Conservation (phyloP, 148 eudicot genomes). For the Dysphania ambrosioides region DNA sequence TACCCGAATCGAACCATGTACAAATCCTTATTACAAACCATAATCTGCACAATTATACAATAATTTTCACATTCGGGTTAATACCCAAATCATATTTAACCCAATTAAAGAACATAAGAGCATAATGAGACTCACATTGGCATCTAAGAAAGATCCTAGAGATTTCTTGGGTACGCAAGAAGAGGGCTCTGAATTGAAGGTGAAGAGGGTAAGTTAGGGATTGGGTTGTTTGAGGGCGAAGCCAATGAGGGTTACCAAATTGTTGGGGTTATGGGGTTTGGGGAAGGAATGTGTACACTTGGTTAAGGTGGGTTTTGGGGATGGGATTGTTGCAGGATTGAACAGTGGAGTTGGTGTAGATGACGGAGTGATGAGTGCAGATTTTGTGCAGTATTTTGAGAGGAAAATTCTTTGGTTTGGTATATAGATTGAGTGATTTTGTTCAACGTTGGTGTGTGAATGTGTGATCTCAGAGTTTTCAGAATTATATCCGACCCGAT, state of each 20-base stretch:
- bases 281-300: constrained; percentile 64
- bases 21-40: constrained; percentile 58
- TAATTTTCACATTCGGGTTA: constrained; percentile 41
- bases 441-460: no score
- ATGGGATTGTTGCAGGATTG: constrained; percentile 16
- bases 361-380: constrained; percentile 17
- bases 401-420: not conserved
- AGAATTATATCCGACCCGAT: no score
- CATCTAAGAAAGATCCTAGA: constrained; percentile 78
- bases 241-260: constrained; percentile 54
- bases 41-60: constrained; percentile 59
- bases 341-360: constrained; percentile 42
- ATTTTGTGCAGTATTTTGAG: constrained; percentile 3
- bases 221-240: constrained; percentile 40
- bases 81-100: constrained; percentile 58
- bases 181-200: constrained; percentile 41
- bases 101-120: constrained; percentile 76
- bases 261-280: constrained; percentile 61
- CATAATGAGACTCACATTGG: constrained; percentile 60
- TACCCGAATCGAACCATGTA: constrained; percentile 37
- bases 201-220: constrained; percentile 21
- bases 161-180: constrained; percentile 52
- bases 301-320: constrained; percentile 41
- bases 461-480: no score
- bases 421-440: no score